Percentiles rank a stretch among this genome's conserved stretches.
phyloP scores from a whole-genome alignment of 2,329 filamentous ascomycete species.

The Ophiosphaerella herpotricha region DNA sequence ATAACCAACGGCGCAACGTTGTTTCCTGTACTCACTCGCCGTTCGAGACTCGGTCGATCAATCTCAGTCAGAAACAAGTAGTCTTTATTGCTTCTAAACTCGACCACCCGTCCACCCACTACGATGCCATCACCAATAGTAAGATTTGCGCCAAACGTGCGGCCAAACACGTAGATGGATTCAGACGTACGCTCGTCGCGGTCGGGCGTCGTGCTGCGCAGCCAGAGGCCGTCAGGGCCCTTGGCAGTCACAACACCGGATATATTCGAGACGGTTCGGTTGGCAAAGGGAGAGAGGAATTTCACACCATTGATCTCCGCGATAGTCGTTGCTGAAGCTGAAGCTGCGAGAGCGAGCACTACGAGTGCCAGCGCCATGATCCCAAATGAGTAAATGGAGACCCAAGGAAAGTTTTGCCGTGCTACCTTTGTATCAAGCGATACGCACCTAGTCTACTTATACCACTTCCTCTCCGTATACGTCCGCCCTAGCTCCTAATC shows the following conservation, averaged over 20 bases:
- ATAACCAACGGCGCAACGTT: conserved; percentile 63
- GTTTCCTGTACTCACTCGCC: conserved; percentile 59
- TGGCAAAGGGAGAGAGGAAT: conserved; percentile 64
- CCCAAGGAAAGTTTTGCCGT: too few relatives aligned
- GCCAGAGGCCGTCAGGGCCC: conserved; percentile 64
- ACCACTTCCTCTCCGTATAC: background rate
- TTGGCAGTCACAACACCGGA: conserved; percentile 69
- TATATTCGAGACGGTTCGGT: conserved; percentile 61
- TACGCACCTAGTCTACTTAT: background rate
- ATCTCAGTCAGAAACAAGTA: conserved; percentile 69
- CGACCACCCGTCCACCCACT: conserved; percentile 63
- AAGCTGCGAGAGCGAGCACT: conserved; percentile 22
- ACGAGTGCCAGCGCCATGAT: conserved; percentile 19
- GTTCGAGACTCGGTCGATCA: conserved; percentile 57
- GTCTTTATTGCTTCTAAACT: conserved; percentile 60
- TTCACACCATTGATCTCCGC: conserved; percentile 66
- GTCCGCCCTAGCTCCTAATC: background rate
- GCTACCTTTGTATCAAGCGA: background rate
- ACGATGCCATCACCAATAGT: conserved; percentile 67
- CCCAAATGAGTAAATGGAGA: background rate
- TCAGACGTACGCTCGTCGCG: conserved; percentile 63
- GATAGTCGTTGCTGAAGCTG: conserved; percentile 28
- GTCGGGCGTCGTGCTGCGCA: conserved; percentile 64
- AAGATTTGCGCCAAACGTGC: conserved; percentile 56
- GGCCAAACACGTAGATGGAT: conserved; percentile 68